Conservation (phyloP, 2,329 filamentous ascomycete genomes). For the Geosmithia morbida region DNA sequence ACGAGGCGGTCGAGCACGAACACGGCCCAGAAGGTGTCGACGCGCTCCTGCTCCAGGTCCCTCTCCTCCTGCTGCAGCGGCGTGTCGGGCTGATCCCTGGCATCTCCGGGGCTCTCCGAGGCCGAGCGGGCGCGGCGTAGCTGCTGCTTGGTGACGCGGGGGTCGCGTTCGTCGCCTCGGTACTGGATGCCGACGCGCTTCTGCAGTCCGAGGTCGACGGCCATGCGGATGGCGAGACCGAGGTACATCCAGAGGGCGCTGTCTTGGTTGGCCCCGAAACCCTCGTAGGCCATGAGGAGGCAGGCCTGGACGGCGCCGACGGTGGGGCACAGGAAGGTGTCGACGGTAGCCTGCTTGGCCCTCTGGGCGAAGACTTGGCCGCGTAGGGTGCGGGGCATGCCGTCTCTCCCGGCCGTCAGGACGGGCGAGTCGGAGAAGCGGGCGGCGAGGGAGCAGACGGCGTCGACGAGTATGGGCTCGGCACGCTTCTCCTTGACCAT, state of each 20-base stretch:
- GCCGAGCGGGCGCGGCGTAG: slow-evolving; percentile 19
- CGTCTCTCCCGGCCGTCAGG: slow-evolving; percentile 31
- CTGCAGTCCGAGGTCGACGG: slow-evolving; percentile 65
- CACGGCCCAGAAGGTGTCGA: slow-evolving; percentile 82
- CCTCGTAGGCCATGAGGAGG: slow-evolving; percentile 72
- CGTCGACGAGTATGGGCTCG: slow-evolving; percentile 75
- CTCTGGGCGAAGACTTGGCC: slow-evolving; percentile 68
- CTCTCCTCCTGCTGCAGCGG: slow-evolving; percentile 37
- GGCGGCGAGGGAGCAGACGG: slow-evolving; percentile 69
- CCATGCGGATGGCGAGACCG: slow-evolving; percentile 74
- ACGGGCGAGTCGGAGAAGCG: slow-evolving; percentile 55
- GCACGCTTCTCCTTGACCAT: slow-evolving; percentile 68
- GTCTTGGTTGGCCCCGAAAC: slow-evolving; percentile 78
- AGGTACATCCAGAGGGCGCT: slow-evolving; percentile 91
- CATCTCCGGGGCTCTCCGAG: slow-evolving; percentile 19
- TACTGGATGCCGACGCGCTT: slow-evolving; percentile 62
- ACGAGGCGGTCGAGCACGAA: slow-evolving; percentile 81
- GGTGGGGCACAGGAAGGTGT: slow-evolving; percentile 70
- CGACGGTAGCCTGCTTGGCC: slow-evolving; percentile 69
- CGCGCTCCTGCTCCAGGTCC: slow-evolving; percentile 64
- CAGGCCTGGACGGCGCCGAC: slow-evolving; percentile 76
- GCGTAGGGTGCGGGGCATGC: slow-evolving; percentile 46
- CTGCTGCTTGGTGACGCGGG: slow-evolving; percentile 30
- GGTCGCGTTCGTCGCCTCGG: slow-evolving; percentile 34
- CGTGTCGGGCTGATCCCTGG: slow-evolving; percentile 23